phyloP scores from a whole-genome alignment of 129 eudicot genomes.

The Helichrysum umbraculigerum region DNA sequence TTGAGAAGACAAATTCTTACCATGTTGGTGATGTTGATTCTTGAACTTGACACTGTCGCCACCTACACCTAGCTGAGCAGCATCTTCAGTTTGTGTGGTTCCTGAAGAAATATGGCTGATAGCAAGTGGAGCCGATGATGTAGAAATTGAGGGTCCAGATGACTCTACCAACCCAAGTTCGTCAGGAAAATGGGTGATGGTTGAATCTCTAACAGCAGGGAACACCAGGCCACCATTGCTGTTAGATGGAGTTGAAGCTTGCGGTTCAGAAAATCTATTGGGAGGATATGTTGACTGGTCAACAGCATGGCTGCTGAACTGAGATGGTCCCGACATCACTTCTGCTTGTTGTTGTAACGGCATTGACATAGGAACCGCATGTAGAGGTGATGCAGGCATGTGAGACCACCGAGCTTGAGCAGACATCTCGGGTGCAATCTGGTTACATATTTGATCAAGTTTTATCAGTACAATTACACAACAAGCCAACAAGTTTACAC shows the following conservation, averaged over 20 bases:
- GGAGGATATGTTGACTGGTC: slow-evolving; percentile 50
- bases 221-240: slow-evolving; percentile 30
- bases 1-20: slow-evolving; percentile 52
- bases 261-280: slow-evolving; percentile 59
- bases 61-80: slow-evolving; percentile 24
- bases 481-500: not conserved
- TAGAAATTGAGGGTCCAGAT: slow-evolving; percentile 35
- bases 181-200: slow-evolving; percentile 45
- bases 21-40: slow-evolving; percentile 52
- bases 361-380: slow-evolving; percentile 47
- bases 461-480: slow-evolving; percentile 12
- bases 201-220: slow-evolving; percentile 42
- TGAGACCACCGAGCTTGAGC: slow-evolving; percentile 73
- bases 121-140: slow-evolving; percentile 31
- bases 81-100: slow-evolving; percentile 42
- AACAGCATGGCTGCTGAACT: slow-evolving; percentile 51
- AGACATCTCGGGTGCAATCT: slow-evolving; percentile 71
- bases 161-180: slow-evolving; percentile 60
- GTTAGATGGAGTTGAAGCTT: slow-evolving; percentile 45
- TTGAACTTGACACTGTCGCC: slow-evolving; percentile 34
- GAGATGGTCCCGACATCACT: slow-evolving; percentile 45
- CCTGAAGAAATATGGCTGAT: slow-evolving; percentile 34
- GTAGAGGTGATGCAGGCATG: slow-evolving; percentile 61
- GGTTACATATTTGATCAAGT: slow-evolving; percentile 22
- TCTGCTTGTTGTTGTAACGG: slow-evolving; percentile 67